phyloP scores from a whole-genome alignment of 331 rosid species.

The Telfairia occidentalis region DNA sequence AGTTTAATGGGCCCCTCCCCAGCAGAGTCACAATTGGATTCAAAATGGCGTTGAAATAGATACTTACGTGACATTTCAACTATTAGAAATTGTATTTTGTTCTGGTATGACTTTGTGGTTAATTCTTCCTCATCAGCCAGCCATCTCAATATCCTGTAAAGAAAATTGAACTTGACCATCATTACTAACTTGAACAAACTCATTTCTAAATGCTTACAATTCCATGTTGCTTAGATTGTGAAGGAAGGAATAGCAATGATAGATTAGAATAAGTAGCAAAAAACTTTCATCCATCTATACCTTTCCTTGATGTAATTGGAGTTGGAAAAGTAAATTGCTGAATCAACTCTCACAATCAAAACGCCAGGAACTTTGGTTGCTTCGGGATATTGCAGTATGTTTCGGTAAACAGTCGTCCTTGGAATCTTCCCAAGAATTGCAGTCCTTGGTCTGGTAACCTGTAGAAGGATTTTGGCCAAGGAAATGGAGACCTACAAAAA shows the following conservation, averaged over 20 bases:
- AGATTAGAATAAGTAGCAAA: neutral
- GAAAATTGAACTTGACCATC: slow-evolving; percentile 11
- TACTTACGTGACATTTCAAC: slow-evolving; percentile 92
- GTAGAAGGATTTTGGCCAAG: slow-evolving; percentile 83
- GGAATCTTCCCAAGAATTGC: slow-evolving; percentile 85
- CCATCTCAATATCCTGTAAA: slow-evolving; percentile 83
- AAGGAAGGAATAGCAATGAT: neutral
- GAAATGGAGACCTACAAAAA: slow-evolving; percentile 63
- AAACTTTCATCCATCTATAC: slow-evolving; percentile 24
- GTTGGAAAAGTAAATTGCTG: slow-evolving; percentile 92
- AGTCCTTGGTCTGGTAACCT: slow-evolving; percentile 94
- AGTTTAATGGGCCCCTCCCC: neutral
- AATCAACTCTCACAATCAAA: slow-evolving; percentile 81
- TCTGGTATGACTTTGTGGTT: slow-evolving; percentile 32
- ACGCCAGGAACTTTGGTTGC: slow-evolving; percentile 69
- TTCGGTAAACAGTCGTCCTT: slow-evolving; percentile 64
- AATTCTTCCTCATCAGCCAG: slow-evolving; percentile 64
- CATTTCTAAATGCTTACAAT: neutral
- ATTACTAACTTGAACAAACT: neutral
- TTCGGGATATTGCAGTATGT: slow-evolving; percentile 76
- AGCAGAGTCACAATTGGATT: neutral
- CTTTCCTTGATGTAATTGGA: slow-evolving; percentile 85
- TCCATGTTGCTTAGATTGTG: neutral
- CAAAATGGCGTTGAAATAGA: neutral
- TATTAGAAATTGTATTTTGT: slow-evolving; percentile 61